A percentile compares a stretch with the other conserved stretches of the same genome.
These are phyloP conservation scores for Calonectria leucothoes DNA, from an alignment of 2,329 filamentous ascomycete species.

Conservation along the genomic window DNA sequence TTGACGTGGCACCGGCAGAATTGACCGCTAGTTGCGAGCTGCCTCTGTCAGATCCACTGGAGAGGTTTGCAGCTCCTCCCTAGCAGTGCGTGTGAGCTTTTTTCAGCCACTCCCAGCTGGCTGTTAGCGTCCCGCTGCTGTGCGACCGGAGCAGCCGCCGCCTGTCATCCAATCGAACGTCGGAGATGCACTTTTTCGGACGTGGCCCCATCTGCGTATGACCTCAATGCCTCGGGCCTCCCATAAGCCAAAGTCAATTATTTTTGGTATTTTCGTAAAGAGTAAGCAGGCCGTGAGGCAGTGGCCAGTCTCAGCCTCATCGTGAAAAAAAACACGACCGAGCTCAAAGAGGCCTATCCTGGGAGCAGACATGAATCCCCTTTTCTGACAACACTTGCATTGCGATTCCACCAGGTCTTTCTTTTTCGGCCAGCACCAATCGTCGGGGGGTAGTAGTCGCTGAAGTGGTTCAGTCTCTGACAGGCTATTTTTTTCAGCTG, in stretches of 20 bases:
- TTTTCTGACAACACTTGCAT: neutral
- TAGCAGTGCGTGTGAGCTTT: neutral
- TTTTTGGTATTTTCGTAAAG: neutral
- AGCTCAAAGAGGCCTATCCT: neutral
- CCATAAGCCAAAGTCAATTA: neutral
- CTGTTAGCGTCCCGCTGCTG: slow-evolving; percentile 1
- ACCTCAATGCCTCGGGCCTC: neutral
- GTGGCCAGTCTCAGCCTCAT: neutral
- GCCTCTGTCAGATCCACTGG: neutral
- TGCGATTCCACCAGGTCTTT: neutral
- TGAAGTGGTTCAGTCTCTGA: slow-evolving; percentile 10
- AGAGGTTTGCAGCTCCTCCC: neutral
- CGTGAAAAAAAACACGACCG: neutral
- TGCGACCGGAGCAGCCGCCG: slow-evolving; percentile 2
- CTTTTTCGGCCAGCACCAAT: slow-evolving; percentile 29
- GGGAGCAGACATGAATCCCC: too few relatives aligned
- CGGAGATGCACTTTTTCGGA: neutral
- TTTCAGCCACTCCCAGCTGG: slow-evolving; percentile 12
- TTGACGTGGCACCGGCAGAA: slow-evolving; percentile 31
- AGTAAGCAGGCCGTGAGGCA: neutral
- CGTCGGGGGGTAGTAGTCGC: slow-evolving; percentile 30
- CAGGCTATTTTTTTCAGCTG: neutral
- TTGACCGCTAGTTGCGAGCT: slow-evolving; percentile 17
- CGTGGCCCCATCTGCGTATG: neutral
- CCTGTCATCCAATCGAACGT: slow-evolving; percentile 5